phyloP scores from a whole-genome alignment of 768 basidiomycete species.

The Serendipita sp. region DNA sequence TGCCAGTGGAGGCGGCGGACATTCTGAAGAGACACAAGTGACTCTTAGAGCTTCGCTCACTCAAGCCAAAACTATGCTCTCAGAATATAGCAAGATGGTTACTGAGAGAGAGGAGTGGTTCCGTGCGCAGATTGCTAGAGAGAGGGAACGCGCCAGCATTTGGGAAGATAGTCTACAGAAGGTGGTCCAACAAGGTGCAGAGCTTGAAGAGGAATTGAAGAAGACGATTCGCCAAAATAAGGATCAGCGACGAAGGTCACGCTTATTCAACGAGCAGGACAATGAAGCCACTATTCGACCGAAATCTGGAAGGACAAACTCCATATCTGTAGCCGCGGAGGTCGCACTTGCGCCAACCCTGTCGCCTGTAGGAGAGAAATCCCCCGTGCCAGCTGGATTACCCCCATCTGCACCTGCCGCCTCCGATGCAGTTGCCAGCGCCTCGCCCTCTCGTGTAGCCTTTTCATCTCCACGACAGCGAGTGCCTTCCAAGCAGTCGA shows the following conservation, averaged over 20 bases:
- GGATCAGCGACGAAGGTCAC: not conserved
- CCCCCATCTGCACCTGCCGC: not conserved
- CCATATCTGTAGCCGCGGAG: not conserved
- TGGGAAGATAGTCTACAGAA: slow-evolving; percentile 87
- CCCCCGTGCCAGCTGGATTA: not conserved
- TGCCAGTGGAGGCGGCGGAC: slow-evolving; percentile 22
- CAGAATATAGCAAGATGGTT: slow-evolving; percentile 52
- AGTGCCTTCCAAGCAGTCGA: not conserved
- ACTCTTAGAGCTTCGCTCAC: slow-evolving; percentile 47
- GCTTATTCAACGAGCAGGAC: not conserved
- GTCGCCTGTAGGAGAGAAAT: not conserved
- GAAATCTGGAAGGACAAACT: not conserved
- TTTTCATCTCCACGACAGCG: not conserved
- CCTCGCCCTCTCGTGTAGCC: not conserved
- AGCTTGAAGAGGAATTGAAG: slow-evolving; percentile 63
- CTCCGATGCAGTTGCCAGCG: not conserved
- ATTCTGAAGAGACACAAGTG: slow-evolving; percentile 23
- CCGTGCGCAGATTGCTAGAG: slow-evolving; percentile 43
- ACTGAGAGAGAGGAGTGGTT: slow-evolving; percentile 74
- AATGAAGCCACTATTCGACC: not conserved
- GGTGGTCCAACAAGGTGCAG: slow-evolving; percentile 75
- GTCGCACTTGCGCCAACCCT: not conserved
- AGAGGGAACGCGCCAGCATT: slow-evolving; percentile 43
- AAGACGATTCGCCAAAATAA: slow-evolving; percentile 11
- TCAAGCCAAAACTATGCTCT: slow-evolving; percentile 41